Percentiles rank a stretch among this genome's conserved stretches.
Conservation (phyloP, 2,329 filamentous ascomycete genomes). For the Penicillium sp. region DNA sequence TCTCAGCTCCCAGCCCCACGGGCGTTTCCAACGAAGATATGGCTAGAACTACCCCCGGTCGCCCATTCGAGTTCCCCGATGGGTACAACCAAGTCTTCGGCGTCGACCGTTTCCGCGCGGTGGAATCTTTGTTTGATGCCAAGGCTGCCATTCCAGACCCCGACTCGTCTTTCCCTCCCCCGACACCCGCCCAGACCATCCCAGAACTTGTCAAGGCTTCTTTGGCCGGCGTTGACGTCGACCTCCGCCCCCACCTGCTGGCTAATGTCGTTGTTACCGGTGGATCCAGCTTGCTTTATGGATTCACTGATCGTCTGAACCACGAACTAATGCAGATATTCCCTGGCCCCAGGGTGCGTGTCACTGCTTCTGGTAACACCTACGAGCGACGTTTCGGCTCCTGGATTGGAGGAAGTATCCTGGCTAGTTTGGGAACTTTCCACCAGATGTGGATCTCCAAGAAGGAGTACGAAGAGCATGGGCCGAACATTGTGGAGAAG, state of each 20-base stretch:
- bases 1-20: slow-evolving; percentile 50
- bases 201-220: slow-evolving; percentile 76
- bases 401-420: slow-evolving; percentile 95
- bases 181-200: slow-evolving; percentile 73
- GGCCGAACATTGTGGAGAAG: slow-evolving; percentile 87
- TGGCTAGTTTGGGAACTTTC: slow-evolving; percentile 93
- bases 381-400: slow-evolving; percentile 87
- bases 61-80: slow-evolving; percentile 95
- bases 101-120: slow-evolving; percentile 78
- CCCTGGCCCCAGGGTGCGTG: slow-evolving; percentile 80
- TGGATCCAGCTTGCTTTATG: slow-evolving; percentile 80
- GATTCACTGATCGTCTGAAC: slow-evolving; percentile 87
- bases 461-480: slow-evolving; percentile 98
- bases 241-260: slow-evolving; percentile 78
- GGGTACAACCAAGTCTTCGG: slow-evolving; percentile 95
- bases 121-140: slow-evolving; percentile 89
- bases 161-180: slow-evolving; percentile 47
- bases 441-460: slow-evolving; percentile 99
- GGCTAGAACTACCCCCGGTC: slow-evolving; percentile 68
- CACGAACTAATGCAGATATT: slow-evolving; percentile 77
- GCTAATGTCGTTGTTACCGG: slow-evolving; percentile 92
- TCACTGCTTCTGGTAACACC: slow-evolving; percentile 81
- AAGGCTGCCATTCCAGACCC: slow-evolving; percentile 63
- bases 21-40: slow-evolving; percentile 70
- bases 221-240: slow-evolving; percentile 79